Evolutionary conservation across 2,329 filamentous ascomycete species (phyloP).

Genomic region (Chaetomiaceae sp.): DNA sequence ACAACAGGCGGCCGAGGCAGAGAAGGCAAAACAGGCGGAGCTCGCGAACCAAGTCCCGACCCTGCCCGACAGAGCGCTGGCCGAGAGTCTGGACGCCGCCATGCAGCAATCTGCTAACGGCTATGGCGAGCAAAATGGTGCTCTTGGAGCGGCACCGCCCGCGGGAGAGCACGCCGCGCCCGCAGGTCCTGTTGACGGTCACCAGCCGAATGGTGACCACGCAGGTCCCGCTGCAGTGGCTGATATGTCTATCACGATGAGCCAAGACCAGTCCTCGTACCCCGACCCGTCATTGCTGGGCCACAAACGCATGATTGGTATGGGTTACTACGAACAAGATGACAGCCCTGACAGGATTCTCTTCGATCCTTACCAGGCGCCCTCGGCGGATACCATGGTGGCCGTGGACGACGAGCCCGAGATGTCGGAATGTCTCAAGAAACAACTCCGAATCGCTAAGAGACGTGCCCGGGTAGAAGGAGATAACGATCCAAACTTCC

Average conservation of each 20-base stretch:
- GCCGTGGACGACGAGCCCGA: conserved; percentile 36
- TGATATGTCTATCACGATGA: conserved; percentile 30
- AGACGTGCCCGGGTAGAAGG: conserved; percentile 47
- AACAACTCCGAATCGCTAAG: conserved; percentile 47
- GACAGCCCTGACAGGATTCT: conserved; percentile 52
- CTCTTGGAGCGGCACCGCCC: conserved; percentile 20
- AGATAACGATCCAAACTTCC: conserved; percentile 50
- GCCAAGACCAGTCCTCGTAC: conserved; percentile 33
- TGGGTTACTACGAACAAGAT: conserved; percentile 56
- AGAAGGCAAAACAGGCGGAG: conserved; percentile 45
- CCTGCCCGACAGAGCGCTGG: conserved; percentile 22
- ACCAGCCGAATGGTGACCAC: conserved; percentile 17
- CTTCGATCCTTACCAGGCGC: conserved; percentile 53
- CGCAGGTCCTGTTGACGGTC: conserved; percentile 14
- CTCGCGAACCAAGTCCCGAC: conserved; percentile 17
- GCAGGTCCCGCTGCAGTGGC: conserved; percentile 25
- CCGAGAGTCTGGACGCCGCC: conserved; percentile 27
- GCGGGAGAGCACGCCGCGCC: conserved; percentile 13
- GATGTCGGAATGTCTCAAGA: conserved; percentile 49
- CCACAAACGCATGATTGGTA: conserved; percentile 48
- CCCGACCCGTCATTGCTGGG: conserved; percentile 44
- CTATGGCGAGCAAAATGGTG: conserved; percentile 32
- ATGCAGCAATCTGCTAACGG: conserved; percentile 24
- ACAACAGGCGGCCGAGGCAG: conserved; percentile 50
- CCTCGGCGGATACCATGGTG: conserved; percentile 38